Evolutionary conservation across 305 asterid species (phyloP).

Genomic region (Fraxinus sp.): DNA sequence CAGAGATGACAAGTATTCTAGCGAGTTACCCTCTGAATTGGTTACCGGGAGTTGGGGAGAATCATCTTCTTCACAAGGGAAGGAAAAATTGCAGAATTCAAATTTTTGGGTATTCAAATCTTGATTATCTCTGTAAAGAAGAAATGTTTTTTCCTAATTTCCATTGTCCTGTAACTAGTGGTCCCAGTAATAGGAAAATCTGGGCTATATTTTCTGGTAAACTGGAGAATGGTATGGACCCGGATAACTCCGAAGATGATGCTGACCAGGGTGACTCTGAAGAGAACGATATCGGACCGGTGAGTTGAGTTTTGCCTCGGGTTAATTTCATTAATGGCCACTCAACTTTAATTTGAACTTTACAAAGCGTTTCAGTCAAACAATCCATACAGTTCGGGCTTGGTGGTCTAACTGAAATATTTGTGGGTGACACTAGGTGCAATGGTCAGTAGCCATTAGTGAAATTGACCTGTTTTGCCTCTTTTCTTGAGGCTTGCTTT

Average conservation of each 20-base stretch:
- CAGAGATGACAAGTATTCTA: constrained; percentile 55
- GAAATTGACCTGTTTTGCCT: background rate
- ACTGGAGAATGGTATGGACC: constrained; percentile 45
- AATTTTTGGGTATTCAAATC: constrained; percentile 36
- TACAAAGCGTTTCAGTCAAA: background rate
- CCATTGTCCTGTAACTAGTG: constrained; percentile 25
- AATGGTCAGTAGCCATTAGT: background rate
- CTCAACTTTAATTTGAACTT: no score
- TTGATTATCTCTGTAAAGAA: constrained; percentile 33
- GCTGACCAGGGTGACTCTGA: constrained; percentile 30
- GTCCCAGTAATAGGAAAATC: constrained; percentile 22
- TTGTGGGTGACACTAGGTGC: no score
- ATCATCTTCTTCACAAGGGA: constrained; percentile 31
- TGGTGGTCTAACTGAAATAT: background rate
- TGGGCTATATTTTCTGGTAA: constrained; percentile 49
- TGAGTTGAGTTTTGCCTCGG: constrained; percentile 34
- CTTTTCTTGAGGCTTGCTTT: background rate
- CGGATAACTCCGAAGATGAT: constrained; percentile 48
- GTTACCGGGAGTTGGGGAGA: constrained; percentile 38
- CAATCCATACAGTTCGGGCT: background rate
- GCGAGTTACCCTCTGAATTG: constrained; percentile 50
- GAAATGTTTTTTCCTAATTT: constrained; percentile 18
- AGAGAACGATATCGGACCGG: constrained; percentile 41
- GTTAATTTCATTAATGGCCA: background rate
- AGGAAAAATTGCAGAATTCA: constrained; percentile 33